phyloP scores from a whole-genome alignment of 2,329 filamentous ascomycete species.

The Trichocomaceae sp. region DNA sequence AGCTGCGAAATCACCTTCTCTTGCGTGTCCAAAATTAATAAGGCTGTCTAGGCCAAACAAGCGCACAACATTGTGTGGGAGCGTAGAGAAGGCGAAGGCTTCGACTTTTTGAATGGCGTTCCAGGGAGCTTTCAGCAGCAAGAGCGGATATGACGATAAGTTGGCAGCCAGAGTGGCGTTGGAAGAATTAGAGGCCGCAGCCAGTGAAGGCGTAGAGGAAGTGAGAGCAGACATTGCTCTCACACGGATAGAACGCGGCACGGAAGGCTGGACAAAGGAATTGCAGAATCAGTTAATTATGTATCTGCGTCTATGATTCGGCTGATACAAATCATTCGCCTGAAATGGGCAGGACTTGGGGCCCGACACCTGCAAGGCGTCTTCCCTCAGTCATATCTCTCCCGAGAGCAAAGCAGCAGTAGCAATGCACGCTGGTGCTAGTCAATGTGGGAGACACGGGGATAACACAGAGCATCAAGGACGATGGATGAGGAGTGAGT shows the following conservation, averaged over 20 bases:
- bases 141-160: slow-evolving; percentile 5
- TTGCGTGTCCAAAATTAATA: slow-evolving; percentile 19
- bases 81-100: slow-evolving; percentile 28
- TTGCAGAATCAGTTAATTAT: neutral
- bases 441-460: neutral
- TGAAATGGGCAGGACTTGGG: slow-evolving; percentile 10
- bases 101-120: slow-evolving; percentile 33
- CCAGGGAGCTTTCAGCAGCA: slow-evolving; percentile 30
- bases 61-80: slow-evolving; percentile 29
- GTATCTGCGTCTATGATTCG: neutral
- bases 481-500: neutral
- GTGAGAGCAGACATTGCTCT: slow-evolving; percentile 6
- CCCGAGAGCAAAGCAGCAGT: neutral
- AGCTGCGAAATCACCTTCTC: slow-evolving; percentile 36
- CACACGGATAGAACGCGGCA: neutral
- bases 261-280: neutral
- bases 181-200: neutral
- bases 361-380: slow-evolving; percentile 14
- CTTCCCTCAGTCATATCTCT: slow-evolving; percentile 12
- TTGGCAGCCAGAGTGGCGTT: slow-evolving; percentile 8
- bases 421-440: neutral
- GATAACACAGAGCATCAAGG: neutral
- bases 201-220: slow-evolving; percentile 1
- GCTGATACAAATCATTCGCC: neutral
- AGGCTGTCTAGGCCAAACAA: slow-evolving; percentile 25